Conservation (phyloP, 345 rosid species). For the Capsella bursapastoris region DNA sequence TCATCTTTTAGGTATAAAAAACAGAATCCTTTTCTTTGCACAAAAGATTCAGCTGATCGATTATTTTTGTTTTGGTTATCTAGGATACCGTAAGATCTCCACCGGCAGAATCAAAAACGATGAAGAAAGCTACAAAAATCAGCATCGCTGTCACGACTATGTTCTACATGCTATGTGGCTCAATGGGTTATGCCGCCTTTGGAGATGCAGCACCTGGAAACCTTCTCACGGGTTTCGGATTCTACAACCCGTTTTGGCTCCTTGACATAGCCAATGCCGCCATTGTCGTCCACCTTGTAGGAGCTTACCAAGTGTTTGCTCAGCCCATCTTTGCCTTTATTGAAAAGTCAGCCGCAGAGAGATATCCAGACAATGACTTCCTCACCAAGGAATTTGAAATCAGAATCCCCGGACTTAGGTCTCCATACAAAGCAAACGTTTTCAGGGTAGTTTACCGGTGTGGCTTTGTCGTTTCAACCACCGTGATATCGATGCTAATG, state of each 20-base stretch:
- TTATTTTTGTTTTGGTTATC: background rate
- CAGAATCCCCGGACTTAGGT: constrained; percentile 48
- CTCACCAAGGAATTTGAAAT: constrained; percentile 56
- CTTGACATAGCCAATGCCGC: constrained; percentile 72
- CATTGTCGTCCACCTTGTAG: constrained; percentile 69
- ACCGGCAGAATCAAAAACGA: constrained; percentile 54
- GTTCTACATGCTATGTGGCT: constrained; percentile 66
- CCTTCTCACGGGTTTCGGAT: constrained; percentile 78
- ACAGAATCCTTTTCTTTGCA: background rate
- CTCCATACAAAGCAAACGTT: constrained; percentile 53
- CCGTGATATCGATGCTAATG: constrained; percentile 70
- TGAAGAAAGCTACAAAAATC: constrained; percentile 50
- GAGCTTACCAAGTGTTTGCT: constrained; percentile 79
- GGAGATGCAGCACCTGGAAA: constrained; percentile 76
- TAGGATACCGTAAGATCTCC: constrained; percentile 56
- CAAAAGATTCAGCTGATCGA: background rate
- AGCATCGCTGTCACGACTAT: constrained; percentile 50
- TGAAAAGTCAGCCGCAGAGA: constrained; percentile 49
- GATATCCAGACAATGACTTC: constrained; percentile 52
- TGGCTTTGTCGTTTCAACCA: constrained; percentile 58
- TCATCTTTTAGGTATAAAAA: too few species aligned
- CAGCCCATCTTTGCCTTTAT: constrained; percentile 77
- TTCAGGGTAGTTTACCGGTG: constrained; percentile 69
- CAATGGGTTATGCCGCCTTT: constrained; percentile 77
- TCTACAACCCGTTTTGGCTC: constrained; percentile 78